Conservation (phyloP, 257 asterid genomes). For the Ajuga chamaepitys region DNA sequence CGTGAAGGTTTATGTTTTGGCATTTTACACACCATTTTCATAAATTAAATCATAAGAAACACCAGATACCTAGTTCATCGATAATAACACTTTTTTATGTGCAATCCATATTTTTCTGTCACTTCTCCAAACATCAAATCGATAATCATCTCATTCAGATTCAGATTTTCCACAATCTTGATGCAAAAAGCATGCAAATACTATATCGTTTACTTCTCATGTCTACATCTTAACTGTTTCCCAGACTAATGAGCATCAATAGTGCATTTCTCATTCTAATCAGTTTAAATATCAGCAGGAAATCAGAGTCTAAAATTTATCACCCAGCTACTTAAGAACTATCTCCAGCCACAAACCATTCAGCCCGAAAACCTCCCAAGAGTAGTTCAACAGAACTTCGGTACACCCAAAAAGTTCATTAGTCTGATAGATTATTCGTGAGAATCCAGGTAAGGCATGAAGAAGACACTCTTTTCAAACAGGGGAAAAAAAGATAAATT, state of each 20-base stretch:
- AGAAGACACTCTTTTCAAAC: not conserved
- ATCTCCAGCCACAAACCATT: not conserved
- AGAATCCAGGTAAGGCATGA: not conserved
- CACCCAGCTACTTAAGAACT: not conserved
- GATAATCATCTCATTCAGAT: not conserved
- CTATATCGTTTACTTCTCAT: not conserved
- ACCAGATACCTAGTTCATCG: not conserved
- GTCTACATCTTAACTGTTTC: not conserved
- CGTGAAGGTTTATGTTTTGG: not conserved
- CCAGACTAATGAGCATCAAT: not conserved
- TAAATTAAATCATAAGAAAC: not conserved
- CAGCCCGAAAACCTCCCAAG: not conserved
- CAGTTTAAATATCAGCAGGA: not conserved
- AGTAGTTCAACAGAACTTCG: not conserved
- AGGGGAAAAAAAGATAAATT: not conserved
- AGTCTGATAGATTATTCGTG: not conserved
- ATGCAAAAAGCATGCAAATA: not conserved
- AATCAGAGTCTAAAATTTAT: not conserved
- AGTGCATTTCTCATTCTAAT: not conserved
- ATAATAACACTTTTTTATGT: not conserved
- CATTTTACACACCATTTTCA: not conserved
- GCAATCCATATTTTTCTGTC: not conserved
- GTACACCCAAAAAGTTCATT: not conserved
- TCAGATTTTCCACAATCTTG: not conserved
- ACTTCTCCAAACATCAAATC: constrained; percentile 5